phyloP scores from a whole-genome alignment of 2,329 filamentous ascomycete genomes.

The Rhynchosporium agropyri region DNA sequence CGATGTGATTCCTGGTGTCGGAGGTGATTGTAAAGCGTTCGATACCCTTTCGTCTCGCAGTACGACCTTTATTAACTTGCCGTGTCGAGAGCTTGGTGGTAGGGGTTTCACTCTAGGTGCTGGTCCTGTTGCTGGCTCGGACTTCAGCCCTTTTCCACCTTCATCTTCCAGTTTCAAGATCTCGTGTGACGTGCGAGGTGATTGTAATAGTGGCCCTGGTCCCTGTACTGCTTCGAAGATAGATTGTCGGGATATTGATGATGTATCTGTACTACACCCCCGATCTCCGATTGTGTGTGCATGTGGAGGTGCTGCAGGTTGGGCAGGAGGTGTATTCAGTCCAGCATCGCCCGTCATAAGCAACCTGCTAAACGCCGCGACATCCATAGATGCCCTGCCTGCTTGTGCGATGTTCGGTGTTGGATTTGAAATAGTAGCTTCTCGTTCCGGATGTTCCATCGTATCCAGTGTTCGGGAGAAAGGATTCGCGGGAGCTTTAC shows the following conservation, averaged over 20 bases:
- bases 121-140: conserved; percentile 43
- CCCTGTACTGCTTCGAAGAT: conserved; percentile 55
- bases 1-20: conserved; percentile 32
- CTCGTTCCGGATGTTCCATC: conserved; percentile 46
- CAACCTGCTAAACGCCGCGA: conserved; percentile 75
- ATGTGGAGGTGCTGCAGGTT: conserved; percentile 37
- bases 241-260: conserved; percentile 61
- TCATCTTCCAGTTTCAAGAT: conserved; percentile 58
- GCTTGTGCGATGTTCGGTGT: conserved; percentile 36
- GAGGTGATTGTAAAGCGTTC: conserved; percentile 40
- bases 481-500: conserved; percentile 51
- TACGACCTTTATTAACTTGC: conserved; percentile 67
- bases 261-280: conserved; percentile 59
- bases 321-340: conserved; percentile 38
- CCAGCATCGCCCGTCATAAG: conserved; percentile 71
- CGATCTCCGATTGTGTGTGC: conserved; percentile 42
- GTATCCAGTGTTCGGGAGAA: conserved; percentile 60
- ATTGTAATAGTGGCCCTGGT: conserved; percentile 48
- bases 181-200: conserved; percentile 62
- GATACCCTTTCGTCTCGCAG: conserved; percentile 46
- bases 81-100: conserved; percentile 76
- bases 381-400: conserved; percentile 60
- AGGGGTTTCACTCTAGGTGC: conserved; percentile 68
- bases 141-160: conserved; percentile 42
- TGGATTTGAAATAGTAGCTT: conserved; percentile 24